Conservation (phyloP, 139 green algal genomes). For the Astrephomene gubernaculifera region DNA sequence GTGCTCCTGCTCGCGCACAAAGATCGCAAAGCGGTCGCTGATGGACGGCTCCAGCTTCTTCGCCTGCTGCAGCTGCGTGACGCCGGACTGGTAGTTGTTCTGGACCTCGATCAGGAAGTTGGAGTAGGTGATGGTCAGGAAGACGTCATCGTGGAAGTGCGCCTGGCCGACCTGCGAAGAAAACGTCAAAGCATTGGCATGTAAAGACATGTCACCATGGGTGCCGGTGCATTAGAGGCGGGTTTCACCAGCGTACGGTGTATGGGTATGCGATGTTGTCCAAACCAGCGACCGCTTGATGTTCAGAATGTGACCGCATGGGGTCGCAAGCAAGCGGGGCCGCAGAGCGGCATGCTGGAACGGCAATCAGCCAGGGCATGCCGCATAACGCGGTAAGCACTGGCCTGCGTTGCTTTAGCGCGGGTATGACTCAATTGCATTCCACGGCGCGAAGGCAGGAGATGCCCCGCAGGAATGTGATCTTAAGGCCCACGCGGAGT, state of each 20-base stretch:
- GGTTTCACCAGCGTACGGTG: too few species aligned
- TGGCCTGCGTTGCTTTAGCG: conserved; percentile 31
- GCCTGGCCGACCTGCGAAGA: conserved; percentile 35
- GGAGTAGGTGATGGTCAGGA: conserved; percentile 48
- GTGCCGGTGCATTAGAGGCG: too few species aligned
- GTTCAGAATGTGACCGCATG: background rate
- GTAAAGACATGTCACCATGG: too few species aligned
- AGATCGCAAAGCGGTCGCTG: conserved; percentile 57
- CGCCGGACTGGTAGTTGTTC: conserved; percentile 37
- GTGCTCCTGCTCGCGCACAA: conserved; percentile 57
- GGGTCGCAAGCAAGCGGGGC: background rate
- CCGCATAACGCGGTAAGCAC: conserved; percentile 22
- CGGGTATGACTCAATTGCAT: conserved; percentile 45
- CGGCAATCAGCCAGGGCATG: background rate
- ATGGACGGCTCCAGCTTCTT: conserved; percentile 55
- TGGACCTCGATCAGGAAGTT: conserved; percentile 55
- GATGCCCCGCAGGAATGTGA: conserved; percentile 29
- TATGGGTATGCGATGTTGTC: too few species aligned
- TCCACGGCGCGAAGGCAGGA: conserved; percentile 12
- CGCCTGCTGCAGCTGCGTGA: conserved; percentile 54
- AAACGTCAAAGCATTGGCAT: too few species aligned
- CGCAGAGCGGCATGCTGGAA: background rate
- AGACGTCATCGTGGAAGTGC: conserved; percentile 48
- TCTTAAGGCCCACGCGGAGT: conserved; percentile 50
- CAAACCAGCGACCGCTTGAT: background rate